Evolutionary conservation across 805 yeast genomes (phyloP).

Genomic region (Lipomyces kockii): DNA sequence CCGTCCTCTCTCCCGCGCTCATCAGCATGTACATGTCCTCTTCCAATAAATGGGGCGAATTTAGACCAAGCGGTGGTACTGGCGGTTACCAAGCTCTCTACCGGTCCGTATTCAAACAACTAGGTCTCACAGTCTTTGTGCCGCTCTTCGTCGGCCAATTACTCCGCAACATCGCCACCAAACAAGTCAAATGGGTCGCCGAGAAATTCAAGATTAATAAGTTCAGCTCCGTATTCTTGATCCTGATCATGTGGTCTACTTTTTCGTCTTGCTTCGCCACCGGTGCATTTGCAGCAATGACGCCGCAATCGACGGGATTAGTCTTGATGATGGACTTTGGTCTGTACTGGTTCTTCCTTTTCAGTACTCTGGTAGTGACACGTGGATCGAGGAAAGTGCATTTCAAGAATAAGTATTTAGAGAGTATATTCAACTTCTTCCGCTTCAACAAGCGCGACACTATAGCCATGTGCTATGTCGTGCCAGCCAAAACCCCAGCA

Average conservation of each 20-base stretch:
- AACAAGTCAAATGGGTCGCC: constrained; percentile 62
- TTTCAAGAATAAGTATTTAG: constrained; percentile 31
- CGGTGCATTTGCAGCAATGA: constrained; percentile 70
- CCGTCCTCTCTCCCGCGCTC: constrained; percentile 84
- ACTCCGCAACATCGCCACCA: constrained; percentile 68
- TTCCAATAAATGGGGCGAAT: constrained; percentile 66
- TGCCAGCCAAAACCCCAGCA: constrained; percentile 93
- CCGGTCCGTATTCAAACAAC: constrained; percentile 79
- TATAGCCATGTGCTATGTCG: constrained; percentile 79
- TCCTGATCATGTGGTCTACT: constrained; percentile 66
- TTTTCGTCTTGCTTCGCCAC: constrained; percentile 68
- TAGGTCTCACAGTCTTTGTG: constrained; percentile 83
- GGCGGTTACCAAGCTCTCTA: constrained; percentile 53
- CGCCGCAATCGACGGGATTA: constrained; percentile 70
- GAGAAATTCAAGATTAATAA: constrained; percentile 65
- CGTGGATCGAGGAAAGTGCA: constrained; percentile 54
- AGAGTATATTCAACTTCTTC: constrained; percentile 47
- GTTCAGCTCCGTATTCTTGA: constrained; percentile 77
- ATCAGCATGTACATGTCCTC: constrained; percentile 74
- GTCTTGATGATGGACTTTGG: constrained; percentile 82
- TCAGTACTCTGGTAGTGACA: constrained; percentile 60
- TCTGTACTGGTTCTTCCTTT: constrained; percentile 75
- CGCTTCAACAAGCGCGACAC: constrained; percentile 74
- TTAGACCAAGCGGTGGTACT: constrained; percentile 39
- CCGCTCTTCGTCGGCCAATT: constrained; percentile 88